phyloP scores from a whole-genome alignment of 139 green algal genomes.

The Chlorella vulgaris region DNA sequence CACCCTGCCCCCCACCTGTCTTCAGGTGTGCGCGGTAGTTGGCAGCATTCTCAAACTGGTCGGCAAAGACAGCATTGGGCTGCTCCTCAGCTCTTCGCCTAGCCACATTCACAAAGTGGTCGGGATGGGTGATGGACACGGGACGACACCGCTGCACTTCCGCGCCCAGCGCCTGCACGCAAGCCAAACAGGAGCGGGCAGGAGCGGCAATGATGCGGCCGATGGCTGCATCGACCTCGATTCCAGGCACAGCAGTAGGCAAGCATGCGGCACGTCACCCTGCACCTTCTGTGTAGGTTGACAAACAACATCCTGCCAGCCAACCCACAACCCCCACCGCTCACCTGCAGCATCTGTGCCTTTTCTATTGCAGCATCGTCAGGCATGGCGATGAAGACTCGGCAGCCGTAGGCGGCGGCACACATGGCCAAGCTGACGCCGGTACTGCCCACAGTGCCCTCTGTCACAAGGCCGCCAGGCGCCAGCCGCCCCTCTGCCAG shows the following conservation, averaged over 20 bases:
- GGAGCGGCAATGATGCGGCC: neutral
- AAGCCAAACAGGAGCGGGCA: neutral
- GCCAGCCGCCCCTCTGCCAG: conserved; percentile 60
- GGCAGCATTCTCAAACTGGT: conserved; percentile 97
- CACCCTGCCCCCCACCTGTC: conserved; percentile 54
- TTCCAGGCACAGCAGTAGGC: neutral
- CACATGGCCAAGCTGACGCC: conserved; percentile 90
- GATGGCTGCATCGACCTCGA: neutral
- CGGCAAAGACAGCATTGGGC: conserved; percentile 78
- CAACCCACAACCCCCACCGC: neutral
- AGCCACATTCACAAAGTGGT: conserved; percentile 95
- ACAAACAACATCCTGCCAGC: neutral
- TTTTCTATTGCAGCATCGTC: conserved; percentile 95
- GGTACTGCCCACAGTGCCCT: conserved; percentile 77
- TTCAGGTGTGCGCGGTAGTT: conserved; percentile 85
- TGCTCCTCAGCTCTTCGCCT: conserved; percentile 57
- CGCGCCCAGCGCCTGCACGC: conserved; percentile 54
- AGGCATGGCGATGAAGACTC: conserved; percentile 88
- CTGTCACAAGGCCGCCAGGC: conserved; percentile 84
- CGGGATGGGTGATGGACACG: conserved; percentile 92
- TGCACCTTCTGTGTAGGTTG: neutral
- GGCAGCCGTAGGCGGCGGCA: conserved; percentile 62
- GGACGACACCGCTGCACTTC: conserved; percentile 82
- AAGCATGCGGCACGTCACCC: neutral
- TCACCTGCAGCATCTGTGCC: conserved; percentile 49